Base-by-base conservation (phyloP, 2,329 filamentous ascomycete genomes). In the Coniosporium tulheliwenetii region DNA sequence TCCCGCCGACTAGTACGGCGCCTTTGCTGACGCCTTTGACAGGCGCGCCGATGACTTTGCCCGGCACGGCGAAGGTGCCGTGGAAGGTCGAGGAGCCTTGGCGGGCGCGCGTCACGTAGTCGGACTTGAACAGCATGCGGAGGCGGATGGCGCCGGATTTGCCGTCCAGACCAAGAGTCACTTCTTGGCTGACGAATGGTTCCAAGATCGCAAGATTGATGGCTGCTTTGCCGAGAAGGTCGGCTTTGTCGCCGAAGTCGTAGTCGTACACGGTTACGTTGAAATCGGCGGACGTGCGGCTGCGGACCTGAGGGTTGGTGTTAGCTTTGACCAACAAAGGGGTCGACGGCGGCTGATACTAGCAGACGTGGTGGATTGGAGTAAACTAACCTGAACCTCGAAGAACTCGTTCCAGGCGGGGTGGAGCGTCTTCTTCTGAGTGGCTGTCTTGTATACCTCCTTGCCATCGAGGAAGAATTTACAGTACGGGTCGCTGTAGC, bases 381-480 rank as follows among this genome's bases (percentile, higher is more conserved):
- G 19, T 26, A 7, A 26, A 26, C 19, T 26, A 7, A 26, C 19
- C 1, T 78, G 69, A 1, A 85, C 71, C 59, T 95, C 87, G 53
- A 98, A 98, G 59, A 78, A 87, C 57, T 98, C 91, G 55, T 96
- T 96, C 93, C 93, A 98, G 0, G 77, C 74, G 0, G 91, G 91
- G 50, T 91, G 79, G 3, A 98, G 72, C 0, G 91, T 96, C 73
- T 98, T 98, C 75, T 96, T 98, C 58, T 89, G 80, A 2, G 80
- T 79, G 64, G 95, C 93, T 36, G 87, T 93, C 71, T 96, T 98
- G 75, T 85, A 86, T 1, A 96, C 74, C 43, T 93, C 83, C 52
- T 85, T 79, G 37, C 81, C 87, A 53, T 93, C 89, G 48, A 96
- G 71, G 47, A 83, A 77, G 58, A 98, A 98, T 55, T 89, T 89